Base-by-base conservation (phyloP, 495 filamentous ascomycete genomes). In the Penicillium subrubescens region DNA sequence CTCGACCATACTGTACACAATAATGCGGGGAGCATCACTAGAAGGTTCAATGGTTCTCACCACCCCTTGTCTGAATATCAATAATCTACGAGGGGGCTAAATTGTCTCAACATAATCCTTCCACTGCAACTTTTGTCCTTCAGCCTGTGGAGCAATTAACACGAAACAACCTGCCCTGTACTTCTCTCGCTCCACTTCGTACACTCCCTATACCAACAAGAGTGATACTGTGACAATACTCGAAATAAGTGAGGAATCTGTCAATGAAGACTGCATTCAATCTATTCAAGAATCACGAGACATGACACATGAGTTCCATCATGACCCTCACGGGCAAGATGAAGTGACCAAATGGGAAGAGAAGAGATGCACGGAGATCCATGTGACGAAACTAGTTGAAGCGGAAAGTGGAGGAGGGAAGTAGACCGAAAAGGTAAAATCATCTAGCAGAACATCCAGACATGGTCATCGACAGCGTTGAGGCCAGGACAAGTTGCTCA, bases 251-350 rank as follows among this genome's bases (percentile, higher is more conserved):
- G 7, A 55, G 29, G 8, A 21, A 54, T 46, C 25, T 61, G 67
- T 72, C 67, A 70, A 70, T 60, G 64, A 70, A 70, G 67, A 70
- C 67, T 65, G 62, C 59, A 72, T 63, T 67, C 67, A 70, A 65
- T 72, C 70, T 72, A 72, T 67, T 58, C 53, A 48, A 7, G 10
- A 12, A n/a, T 52, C 29, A 57, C 25, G 12, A 50, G 33, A 23
- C 44, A 50, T 37, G 14, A 50, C 29, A 23, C 44, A 50, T 56
- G 46, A 25, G 23, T 21, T 17, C 46, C 3, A 60, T 39, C 46
- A 44, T 43, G 35, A 35, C 53, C 41, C 39, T 34, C 34, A 31
- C 58, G 25, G 58, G 31, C 10, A 52, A 54, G 57, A 34, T 39
- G 29, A 57, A 17, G 53, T 39, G 51, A 52, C 46, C 34, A 17